These are phyloP conservation scores for Scytalidium sp. DNA, from an alignment of 2,329 filamentous ascomycete genomes.

Conservation along the genomic window DNA sequence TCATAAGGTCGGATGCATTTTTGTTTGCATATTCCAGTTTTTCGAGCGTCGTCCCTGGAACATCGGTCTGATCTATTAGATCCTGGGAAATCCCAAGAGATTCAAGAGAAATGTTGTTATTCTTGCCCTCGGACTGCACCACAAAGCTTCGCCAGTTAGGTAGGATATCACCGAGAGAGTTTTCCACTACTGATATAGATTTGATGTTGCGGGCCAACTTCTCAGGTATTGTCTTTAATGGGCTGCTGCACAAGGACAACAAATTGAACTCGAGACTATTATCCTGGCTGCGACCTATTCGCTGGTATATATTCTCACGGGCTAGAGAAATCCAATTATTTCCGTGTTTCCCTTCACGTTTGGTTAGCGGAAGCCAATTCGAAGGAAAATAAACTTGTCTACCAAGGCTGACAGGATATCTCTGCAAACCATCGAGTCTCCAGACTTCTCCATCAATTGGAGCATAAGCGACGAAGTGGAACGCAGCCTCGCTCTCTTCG, in stretches of 20 bases:
- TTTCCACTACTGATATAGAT: constrained; percentile 35
- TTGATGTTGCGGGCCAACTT: constrained; percentile 41
- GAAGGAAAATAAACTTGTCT: constrained; percentile 12
- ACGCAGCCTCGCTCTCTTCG: constrained; percentile 59
- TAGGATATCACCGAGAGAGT: constrained; percentile 33
- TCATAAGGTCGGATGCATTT: constrained; percentile 26
- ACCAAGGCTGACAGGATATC: constrained; percentile 65
- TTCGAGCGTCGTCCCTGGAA: constrained; percentile 1
- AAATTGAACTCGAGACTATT: constrained; percentile 73
- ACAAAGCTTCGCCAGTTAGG: constrained; percentile 40
- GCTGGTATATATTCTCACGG: constrained; percentile 59
- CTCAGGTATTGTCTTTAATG: constrained; percentile 37
- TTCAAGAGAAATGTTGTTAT: constrained; percentile 8
- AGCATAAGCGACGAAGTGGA: constrained; percentile 89
- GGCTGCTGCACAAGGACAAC: constrained; percentile 69
- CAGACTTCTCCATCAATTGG: constrained; percentile 72
- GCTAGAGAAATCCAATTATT: constrained; percentile 67
- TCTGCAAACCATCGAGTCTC: constrained; percentile 84
- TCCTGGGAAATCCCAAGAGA: constrained; percentile 15
- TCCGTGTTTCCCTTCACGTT: constrained; percentile 20
- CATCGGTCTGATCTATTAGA: constrained; percentile 9
- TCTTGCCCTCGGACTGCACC: not conserved
- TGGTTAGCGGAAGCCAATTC: constrained; percentile 5
- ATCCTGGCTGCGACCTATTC: constrained; percentile 66
- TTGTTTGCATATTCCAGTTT: constrained; percentile 10